Base-by-base conservation (phyloP, 2,329 filamentous ascomycete genomes). In the Diaporthe caulivora region DNA sequence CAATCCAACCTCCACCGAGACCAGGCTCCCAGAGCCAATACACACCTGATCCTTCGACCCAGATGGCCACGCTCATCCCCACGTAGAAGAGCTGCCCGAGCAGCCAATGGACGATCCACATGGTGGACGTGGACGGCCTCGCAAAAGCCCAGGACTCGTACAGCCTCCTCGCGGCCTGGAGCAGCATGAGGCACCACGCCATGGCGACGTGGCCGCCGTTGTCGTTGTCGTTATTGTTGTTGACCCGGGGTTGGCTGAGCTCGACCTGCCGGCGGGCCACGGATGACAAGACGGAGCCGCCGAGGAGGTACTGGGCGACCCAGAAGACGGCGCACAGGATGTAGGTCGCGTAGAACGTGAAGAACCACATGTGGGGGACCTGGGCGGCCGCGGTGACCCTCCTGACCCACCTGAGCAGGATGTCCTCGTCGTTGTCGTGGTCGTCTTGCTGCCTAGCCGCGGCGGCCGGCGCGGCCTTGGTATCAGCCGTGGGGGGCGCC, bases 331-430 rank as follows among this genome's bases (percentile, higher is more conserved):
- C 95, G 74, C 90, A 91, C 2, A 85, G 80, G 6, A 95, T 84
- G 4, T 94, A 96, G 47, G 91, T 81, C 70, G 93, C 80, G 81
- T 99, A 98, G 84, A 98, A 98, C 78, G 97, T 93, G 55, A 88
- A 89, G 82, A 98, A 98, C 92, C 94, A 98, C 75, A 89, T 89
- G 83, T 98, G 97, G 29, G 96, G 95, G 47, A 98, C 92, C 80
- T 90, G 89, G 77, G 84, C 83, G 57, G 83, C 76, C 1, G 84
- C 82, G 5, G 85, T 83, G 73, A 85, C 54, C 69, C 77, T 77
- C 69, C 78, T 77, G 53, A 86, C 70, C 40, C 83, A 53, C 7
- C 72, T 76, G 65, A 80, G 72, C 26, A 84, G 67, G 31, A 70
- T 42, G 44, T 71, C 37, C 2, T 40, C 7, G 11, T 40, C 37